Evolutionary conservation across 192 early-diverging fungal genomes (phyloP).

Genomic region (Rhizoclosmatium sp.): DNA sequence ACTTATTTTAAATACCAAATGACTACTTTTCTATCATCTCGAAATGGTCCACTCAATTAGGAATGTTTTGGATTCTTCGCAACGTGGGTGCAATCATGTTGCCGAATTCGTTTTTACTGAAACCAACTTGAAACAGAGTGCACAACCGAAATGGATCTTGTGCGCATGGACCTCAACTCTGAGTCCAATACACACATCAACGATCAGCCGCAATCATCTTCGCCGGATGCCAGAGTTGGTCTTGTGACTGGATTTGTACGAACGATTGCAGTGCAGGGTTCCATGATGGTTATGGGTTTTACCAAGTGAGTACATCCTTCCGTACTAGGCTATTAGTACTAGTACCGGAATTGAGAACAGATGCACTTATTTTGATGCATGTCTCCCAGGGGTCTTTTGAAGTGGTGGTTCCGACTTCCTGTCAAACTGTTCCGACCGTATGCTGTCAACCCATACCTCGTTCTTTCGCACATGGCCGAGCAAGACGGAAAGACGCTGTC

Average conservation of each 20-base stretch:
- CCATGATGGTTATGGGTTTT: conserved; percentile 41
- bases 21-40: too few relatives aligned
- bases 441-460: conserved; percentile 60
- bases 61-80: too few relatives aligned
- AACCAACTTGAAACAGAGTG: too few relatives aligned
- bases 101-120: too few relatives aligned
- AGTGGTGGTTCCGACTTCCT: conserved; percentile 62
- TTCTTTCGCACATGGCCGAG: conserved; percentile 52
- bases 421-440: conserved; percentile 61
- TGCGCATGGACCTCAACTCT: too few relatives aligned
- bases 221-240: conserved; percentile 29
- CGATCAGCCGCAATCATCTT: too few relatives aligned
- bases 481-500: conserved; percentile 37
- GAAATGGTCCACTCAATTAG: too few relatives aligned
- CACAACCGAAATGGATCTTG: too few relatives aligned
- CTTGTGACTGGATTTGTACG: conserved; percentile 47
- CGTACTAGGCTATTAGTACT: too few relatives aligned
- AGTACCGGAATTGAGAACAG: neutral
- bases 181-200: too few relatives aligned
- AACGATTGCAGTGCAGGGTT: conserved; percentile 42
- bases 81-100: too few relatives aligned
- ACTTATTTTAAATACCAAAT: too few relatives aligned
- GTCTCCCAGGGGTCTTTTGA: conserved; percentile 40
- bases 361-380: neutral
- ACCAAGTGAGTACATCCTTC: conserved; percentile 6